phyloP scores from a whole-genome alignment of 106 monocot species.

The Iris macrosiphon region DNA sequence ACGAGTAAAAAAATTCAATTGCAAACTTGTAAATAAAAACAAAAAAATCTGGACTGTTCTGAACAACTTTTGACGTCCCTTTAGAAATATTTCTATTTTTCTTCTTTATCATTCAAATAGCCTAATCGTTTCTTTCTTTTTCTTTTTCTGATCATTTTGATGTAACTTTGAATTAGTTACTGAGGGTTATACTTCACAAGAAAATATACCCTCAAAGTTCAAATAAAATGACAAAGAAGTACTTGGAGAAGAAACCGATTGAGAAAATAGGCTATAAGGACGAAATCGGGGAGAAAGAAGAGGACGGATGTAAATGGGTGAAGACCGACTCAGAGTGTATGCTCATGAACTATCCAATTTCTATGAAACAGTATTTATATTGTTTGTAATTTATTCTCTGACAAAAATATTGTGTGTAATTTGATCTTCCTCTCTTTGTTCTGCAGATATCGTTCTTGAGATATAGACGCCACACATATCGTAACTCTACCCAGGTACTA shows the following conservation, averaged over 20 bases:
- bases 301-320: conserved; percentile 56
- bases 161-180: conserved; percentile 12
- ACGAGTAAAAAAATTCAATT: no score
- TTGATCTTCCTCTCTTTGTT: not conserved
- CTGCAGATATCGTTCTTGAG: conserved; percentile 14
- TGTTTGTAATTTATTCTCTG: no score
- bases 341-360: no score
- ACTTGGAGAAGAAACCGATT: conserved; percentile 29
- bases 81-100: no score
- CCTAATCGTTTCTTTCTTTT: no score
- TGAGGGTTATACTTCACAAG: conserved; percentile 63
- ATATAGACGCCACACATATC: conserved; percentile 7
- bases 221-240: conserved; percentile 29
- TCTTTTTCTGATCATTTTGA: not conserved
- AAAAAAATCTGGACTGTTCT: no score
- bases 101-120: not conserved
- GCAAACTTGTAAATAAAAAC: no score
- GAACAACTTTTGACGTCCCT: no score
- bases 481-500: not conserved
- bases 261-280: conserved; percentile 12
- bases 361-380: no score
- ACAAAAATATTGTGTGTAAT: no score
- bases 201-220: conserved; percentile 52
- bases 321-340: conserved; percentile 69
- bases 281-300: conserved; percentile 17